Evolutionary conservation across 2,329 filamentous ascomycete genomes (phyloP).

Genomic region (Xylariaceae sp.): DNA sequence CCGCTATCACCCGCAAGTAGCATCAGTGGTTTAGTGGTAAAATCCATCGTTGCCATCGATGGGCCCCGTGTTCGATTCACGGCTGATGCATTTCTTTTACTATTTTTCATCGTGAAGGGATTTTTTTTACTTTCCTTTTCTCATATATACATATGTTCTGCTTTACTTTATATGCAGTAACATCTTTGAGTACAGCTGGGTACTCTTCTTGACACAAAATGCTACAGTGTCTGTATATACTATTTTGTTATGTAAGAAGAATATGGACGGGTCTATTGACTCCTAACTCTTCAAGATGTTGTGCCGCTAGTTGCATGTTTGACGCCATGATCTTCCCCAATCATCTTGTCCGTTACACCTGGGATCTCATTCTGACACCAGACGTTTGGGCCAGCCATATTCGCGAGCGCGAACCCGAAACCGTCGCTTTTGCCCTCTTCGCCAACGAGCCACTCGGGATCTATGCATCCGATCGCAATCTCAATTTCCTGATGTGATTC

Average conservation of each 20-base stretch:
- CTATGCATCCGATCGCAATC: conserved; percentile 53
- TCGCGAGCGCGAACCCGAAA: conserved; percentile 50
- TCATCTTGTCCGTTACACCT: not conserved
- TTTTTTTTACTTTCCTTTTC: not conserved
- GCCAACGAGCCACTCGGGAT: conserved; percentile 49
- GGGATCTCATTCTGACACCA: conserved; percentile 1
- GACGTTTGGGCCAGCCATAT: conserved; percentile 2
- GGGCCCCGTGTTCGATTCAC: conserved; percentile 56
- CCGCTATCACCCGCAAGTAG: too few relatives aligned
- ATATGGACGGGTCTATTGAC: too few relatives aligned
- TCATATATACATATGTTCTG: too few relatives aligned
- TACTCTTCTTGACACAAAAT: too few relatives aligned
- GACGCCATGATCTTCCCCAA: not conserved
- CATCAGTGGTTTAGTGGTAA: conserved; percentile 60
- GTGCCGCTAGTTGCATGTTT: too few relatives aligned
- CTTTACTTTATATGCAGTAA: too few relatives aligned
- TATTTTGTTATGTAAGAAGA: too few relatives aligned
- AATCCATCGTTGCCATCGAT: conserved; percentile 62
- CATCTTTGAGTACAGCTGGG: too few relatives aligned
- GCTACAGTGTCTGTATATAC: too few relatives aligned
- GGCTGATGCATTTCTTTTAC: conserved; percentile 45
- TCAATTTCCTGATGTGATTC: conserved; percentile 41
- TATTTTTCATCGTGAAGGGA: too few relatives aligned
- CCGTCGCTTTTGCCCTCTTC: too few relatives aligned
- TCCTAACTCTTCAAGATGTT: too few relatives aligned